phyloP scores from a whole-genome alignment of 164 flowering plant species.

The Magnolia sinica region DNA sequence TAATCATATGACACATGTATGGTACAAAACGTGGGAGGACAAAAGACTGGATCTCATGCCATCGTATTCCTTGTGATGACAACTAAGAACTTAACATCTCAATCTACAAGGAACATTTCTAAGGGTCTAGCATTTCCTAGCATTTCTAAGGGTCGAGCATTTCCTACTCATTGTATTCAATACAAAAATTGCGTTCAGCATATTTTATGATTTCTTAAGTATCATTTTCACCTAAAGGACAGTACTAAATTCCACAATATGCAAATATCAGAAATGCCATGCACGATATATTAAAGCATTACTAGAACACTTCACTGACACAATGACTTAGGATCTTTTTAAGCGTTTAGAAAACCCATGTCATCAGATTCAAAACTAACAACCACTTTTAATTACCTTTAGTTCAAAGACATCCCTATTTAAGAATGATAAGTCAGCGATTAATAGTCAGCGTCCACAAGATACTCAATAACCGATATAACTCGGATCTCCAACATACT shows the following conservation, averaged over 20 bases:
- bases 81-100: background rate
- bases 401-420: too few relatives aligned
- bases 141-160: too few relatives aligned
- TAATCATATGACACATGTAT: background rate
- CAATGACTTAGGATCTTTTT: background rate
- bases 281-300: background rate
- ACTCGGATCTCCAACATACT: constrained; percentile 78
- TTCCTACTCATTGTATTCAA: background rate
- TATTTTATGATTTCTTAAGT: background rate
- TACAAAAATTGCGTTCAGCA: background rate
- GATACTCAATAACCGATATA: constrained; percentile 57
- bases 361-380: too few relatives aligned
- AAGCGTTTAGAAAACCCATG: background rate
- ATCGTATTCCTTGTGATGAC: background rate
- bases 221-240: background rate
- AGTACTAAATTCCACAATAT: background rate
- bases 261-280: background rate
- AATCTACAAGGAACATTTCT: background rate
- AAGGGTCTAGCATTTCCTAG: background rate
- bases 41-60: background rate
- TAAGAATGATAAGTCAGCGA: too few relatives aligned
- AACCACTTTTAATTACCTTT: too few relatives aligned
- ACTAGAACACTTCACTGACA: background rate
- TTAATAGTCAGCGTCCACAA: background rate
- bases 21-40: background rate